Evolutionary conservation across 1,139 yeast genomes (phyloP).

Genomic region (Candida tropicalis): DNA sequence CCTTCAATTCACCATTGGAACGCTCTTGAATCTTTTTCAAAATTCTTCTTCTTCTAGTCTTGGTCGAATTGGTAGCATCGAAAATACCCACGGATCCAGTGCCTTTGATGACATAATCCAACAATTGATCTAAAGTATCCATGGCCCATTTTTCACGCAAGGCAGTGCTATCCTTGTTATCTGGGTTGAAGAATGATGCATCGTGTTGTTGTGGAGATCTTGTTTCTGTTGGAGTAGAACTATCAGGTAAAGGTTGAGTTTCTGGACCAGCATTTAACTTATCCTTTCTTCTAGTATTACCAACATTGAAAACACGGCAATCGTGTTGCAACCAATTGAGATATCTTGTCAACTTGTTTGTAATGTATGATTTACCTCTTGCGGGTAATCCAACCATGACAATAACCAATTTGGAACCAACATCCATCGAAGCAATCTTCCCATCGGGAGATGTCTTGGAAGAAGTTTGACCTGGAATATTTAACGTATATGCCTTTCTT

Average conservation of each 20-base stretch:
- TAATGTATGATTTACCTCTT: conserved; percentile 88
- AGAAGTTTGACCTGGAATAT: conserved; percentile 90
- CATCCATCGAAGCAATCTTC: conserved; percentile 67
- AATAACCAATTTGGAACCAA: conserved; percentile 81
- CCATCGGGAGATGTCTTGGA: conserved; percentile 86
- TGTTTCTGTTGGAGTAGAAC: conserved; percentile 35
- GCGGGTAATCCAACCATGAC: conserved; percentile 97
- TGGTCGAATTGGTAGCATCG: conserved; percentile 94
- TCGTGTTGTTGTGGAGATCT: conserved; percentile 45
- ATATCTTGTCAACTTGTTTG: conserved; percentile 85
- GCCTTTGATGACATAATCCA: conserved; percentile 78
- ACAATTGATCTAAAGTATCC: conserved; percentile 84
- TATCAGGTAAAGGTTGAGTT: conserved; percentile 68
- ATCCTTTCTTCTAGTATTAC: conserved; percentile 83
- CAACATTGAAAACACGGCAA: conserved; percentile 89
- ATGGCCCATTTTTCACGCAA: conserved; percentile 94
- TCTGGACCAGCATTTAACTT: conserved; percentile 74
- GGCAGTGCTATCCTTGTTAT: conserved; percentile 62
- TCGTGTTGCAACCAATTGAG: conserved; percentile 92
- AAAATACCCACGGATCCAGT: conserved; percentile 92
- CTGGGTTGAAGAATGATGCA: conserved; percentile 87
- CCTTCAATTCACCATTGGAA: conserved; percentile 74
- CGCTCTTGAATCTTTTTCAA: conserved; percentile 70
- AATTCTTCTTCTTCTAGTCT: conserved; percentile 67
- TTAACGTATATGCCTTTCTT: conserved; percentile 73